These are phyloP conservation scores for Ceriops zippeliana DNA, from an alignment of 345 rosid species.

Conservation along the genomic window DNA sequence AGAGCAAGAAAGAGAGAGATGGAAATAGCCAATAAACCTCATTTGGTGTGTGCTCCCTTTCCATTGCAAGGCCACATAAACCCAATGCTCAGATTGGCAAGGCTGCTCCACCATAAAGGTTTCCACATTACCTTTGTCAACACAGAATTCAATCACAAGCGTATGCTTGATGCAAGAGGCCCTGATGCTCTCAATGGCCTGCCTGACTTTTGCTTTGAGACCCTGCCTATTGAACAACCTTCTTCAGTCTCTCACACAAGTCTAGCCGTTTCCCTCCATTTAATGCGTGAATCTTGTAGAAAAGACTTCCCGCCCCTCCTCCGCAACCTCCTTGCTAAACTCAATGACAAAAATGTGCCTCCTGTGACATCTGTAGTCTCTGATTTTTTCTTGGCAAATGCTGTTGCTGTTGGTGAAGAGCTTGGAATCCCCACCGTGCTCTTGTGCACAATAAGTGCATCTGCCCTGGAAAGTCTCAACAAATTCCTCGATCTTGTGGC, in stretches of 20 bases:
- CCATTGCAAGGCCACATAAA: conserved; percentile 4
- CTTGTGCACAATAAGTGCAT: conserved; percentile 8
- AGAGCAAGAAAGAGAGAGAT: no score
- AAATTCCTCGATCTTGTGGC: no score
- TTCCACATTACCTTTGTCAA: conserved; percentile 8
- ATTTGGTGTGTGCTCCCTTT: not conserved
- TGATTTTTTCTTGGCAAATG: conserved; percentile 36
- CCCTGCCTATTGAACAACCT: not conserved
- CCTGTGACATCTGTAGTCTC: conserved; percentile 41
- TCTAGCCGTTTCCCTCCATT: not conserved
- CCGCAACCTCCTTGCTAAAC: conserved; percentile 24
- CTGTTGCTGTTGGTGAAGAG: conserved; percentile 39
- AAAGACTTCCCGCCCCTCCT: conserved; percentile 24
- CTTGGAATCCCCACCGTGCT: conserved; percentile 30
- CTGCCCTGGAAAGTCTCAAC: not conserved
- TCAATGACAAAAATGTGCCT: conserved; percentile 21
- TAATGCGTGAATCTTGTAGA: not conserved
- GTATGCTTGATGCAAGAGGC: not conserved
- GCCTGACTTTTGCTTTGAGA: conserved; percentile 1
- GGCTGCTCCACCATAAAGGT: not conserved
- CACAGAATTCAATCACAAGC: not conserved
- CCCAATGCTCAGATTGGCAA: conserved; percentile 8
- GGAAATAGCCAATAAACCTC: not conserved
- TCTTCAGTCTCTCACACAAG: not conserved
- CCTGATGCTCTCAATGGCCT: not conserved